A percentile compares a stretch with the other conserved stretches of the same genome.
Conservation (phyloP, 1,139 yeast species). For the Debaryomyces nepalensis region DNA sequence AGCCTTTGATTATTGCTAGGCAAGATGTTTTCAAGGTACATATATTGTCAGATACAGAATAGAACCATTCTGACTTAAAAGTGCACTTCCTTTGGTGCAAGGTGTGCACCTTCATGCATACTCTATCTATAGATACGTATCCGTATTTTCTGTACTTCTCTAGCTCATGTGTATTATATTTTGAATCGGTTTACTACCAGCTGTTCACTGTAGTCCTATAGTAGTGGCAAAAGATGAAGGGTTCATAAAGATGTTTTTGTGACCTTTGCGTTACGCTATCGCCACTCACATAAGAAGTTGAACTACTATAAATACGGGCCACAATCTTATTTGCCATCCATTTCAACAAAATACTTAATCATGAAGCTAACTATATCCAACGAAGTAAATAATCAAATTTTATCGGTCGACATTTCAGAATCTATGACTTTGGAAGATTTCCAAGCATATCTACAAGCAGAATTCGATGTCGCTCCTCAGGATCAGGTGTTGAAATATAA, state of each 20-base stretch:
- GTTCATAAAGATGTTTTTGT: conserved; percentile 8
- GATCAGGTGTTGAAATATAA: conserved; percentile 55
- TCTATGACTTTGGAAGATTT: conserved; percentile 71
- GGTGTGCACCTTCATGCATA: too few species aligned
- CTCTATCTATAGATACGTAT: too few species aligned
- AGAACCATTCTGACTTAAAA: not conserved
- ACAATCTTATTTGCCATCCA: conserved; percentile 11
- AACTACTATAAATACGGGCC: conserved; percentile 4
- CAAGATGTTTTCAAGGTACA: not conserved
- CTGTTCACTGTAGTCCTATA: not conserved
- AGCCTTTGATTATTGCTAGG: not conserved
- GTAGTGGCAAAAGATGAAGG: conserved; percentile 10
- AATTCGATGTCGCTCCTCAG: conserved; percentile 56
- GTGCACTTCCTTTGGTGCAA: not conserved
- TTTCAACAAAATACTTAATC: not conserved
- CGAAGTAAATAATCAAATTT: conserved; percentile 33
- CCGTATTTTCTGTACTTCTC: conserved; percentile 4
- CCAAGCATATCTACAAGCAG: conserved; percentile 77
- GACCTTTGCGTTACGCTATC: conserved; percentile 6
- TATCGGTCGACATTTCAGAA: conserved; percentile 61
- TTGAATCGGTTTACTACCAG: not conserved
- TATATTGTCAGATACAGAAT: not conserved
- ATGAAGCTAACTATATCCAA: conserved; percentile 47
- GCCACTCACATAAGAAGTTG: conserved; percentile 14
- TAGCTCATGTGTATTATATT: conserved; percentile 9